Percentiles rank a stretch among this genome's conserved stretches.
These are phyloP conservation scores for Phytophthora ohioensis DNA, from an alignment of 352 stramenopile species.

Conservation along the genomic window DNA sequence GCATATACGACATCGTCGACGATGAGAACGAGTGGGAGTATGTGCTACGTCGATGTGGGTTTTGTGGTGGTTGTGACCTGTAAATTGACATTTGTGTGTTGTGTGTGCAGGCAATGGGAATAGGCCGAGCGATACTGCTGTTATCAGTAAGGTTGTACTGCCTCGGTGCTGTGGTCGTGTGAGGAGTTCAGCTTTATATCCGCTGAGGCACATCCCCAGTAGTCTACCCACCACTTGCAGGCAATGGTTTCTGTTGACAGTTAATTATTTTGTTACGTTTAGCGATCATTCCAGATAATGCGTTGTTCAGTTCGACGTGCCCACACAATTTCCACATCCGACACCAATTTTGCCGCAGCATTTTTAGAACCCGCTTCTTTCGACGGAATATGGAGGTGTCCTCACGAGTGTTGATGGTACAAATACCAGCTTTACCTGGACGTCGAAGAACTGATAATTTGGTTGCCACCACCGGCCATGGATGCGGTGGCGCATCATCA, in stretches of 20 bases:
- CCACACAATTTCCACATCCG: no score
- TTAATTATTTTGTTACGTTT: background rate
- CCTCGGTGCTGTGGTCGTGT: background rate
- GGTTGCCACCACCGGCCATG: no score
- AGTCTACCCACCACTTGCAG: background rate
- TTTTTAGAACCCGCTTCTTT: no score
- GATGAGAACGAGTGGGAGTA: constrained; percentile 55
- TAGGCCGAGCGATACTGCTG: constrained; percentile 3
- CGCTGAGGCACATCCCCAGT: no score
- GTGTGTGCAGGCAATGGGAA: constrained; percentile 28
- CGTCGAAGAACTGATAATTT: no score
- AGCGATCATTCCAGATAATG: background rate
- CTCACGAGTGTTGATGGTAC: no score
- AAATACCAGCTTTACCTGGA: no score
- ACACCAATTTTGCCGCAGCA: no score
- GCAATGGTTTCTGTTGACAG: constrained; percentile 2
- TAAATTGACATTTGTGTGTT: constrained; percentile 15
- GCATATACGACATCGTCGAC: constrained; percentile 33
- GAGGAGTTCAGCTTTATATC: background rate
- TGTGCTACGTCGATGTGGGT: constrained; percentile 10
- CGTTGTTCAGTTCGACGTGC: no score
- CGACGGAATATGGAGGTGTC: no score
- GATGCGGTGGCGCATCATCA: no score
- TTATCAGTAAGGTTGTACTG: background rate
- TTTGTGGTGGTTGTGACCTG: background rate